These are phyloP conservation scores for Monosporascus sp. DNA, from an alignment of 2,329 filamentous ascomycete species.

Conservation along the genomic window DNA sequence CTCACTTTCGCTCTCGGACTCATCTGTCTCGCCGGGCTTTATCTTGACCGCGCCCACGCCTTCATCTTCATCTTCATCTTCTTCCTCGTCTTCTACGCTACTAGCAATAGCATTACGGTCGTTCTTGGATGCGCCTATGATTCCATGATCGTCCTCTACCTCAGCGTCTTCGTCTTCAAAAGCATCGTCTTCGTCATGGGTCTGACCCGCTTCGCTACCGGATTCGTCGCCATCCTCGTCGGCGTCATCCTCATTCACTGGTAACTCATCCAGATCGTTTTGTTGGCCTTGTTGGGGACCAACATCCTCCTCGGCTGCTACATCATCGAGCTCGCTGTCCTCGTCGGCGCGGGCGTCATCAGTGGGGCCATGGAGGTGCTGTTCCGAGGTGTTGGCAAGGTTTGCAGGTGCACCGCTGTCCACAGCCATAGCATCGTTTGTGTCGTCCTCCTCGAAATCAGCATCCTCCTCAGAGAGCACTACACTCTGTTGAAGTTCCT, in stretches of 20 bases:
- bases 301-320: conserved; percentile 4
- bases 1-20: conserved; percentile 35
- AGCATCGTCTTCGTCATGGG: conserved; percentile 30
- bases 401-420: conserved; percentile 11
- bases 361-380: conserved; percentile 16
- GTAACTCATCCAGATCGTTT: conserved; percentile 9
- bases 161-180: conserved; percentile 37
- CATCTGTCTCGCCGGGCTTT: conserved; percentile 44
- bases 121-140: conserved; percentile 17
- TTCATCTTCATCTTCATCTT: conserved; percentile 47
- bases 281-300: conserved; percentile 6
- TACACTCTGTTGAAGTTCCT: conserved; percentile 52
- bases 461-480: conserved; percentile 43
- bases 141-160: conserved; percentile 35
- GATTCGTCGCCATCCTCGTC: conserved; percentile 14
- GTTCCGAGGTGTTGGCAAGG: conserved; percentile 12
- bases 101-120: conserved; percentile 13
- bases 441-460: conserved; percentile 33
- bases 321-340: conserved; percentile 20
- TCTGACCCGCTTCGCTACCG: conserved; percentile 23
- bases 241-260: conserved; percentile 24
- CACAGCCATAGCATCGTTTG: conserved; percentile 22
- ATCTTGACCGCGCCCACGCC: conserved; percentile 54
- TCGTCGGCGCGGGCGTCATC: conserved; percentile 14
- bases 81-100: conserved; percentile 23